Base-by-base conservation (phyloP, 2,329 filamentous ascomycete species). In the Penicillium brevicompactum region DNA sequence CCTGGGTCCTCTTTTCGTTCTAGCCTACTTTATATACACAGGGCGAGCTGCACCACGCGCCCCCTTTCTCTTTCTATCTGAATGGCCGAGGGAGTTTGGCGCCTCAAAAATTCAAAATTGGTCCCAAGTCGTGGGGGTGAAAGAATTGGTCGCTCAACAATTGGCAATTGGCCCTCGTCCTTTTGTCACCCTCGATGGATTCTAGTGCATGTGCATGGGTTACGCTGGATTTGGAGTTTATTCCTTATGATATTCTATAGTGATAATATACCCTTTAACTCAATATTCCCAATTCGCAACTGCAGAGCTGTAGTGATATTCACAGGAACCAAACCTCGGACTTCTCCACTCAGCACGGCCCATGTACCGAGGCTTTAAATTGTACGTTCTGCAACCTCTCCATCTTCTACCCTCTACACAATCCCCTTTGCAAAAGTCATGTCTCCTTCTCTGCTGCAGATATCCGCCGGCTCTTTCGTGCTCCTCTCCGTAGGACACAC, bases 401-500 rank as follows among this genome's bases (percentile, higher is more conserved):
- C 13, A n/a, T n/a, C 13, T 37, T 37, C 24, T 27, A 8, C 24
- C 32, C 32, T 41, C n/a, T 41, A 18, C 8, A 21, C 16, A 21
- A 27, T 27, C 5, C 24, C 21, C 58, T 13, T 60, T 45, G 16
- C 32, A 34, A 34, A 34, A 41, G 9, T 18, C 38, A 57, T 59
- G 32, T 56, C 63, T 14, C 21, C 30, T n/a, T 52, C 60, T 16
- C 60, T 65, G 8, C 55, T 65, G 2, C 55, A 60, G 41, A 58
- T 60, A 5, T 58, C 63, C 16, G 65, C 67, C 13, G 32, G 58
- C 18, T 49, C 57, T 8, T 66, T 64, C 24, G 34, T 52, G 2
- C 31, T 68, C 14, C 51, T 67, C 21, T 60, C 66, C 11, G 45
- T 63, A 13, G 66, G 62, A 24, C 67, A 69, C 50, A 69, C 67